phyloP scores from a whole-genome alignment of 1,284 basidiomycete species.

The Ustilago xerochloae region DNA sequence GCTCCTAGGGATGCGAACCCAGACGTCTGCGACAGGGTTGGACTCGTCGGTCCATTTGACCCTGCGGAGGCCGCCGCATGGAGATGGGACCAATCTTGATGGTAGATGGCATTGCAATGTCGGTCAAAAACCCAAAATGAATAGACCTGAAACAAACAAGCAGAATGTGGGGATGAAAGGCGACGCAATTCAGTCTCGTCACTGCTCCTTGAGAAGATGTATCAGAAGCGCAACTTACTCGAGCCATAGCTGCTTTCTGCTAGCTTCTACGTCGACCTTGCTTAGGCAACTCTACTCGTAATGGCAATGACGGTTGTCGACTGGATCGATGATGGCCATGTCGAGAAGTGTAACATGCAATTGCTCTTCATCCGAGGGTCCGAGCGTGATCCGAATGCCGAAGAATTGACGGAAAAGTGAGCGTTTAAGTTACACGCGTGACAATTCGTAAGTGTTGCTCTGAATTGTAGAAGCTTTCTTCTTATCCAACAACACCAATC shows the following conservation, averaged over 20 bases:
- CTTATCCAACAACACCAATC: not conserved
- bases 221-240: conserved; percentile 5
- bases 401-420: not conserved
- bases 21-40: conserved; percentile 40
- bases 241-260: conserved; percentile 11
- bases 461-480: not conserved
- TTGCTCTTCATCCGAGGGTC: too few species aligned
- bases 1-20: conserved; percentile 53
- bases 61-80: conserved; percentile 28
- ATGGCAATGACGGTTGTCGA: too few species aligned
- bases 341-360: too few species aligned
- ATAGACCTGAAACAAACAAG: conserved; percentile 41
- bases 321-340: too few species aligned
- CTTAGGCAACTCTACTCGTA: not conserved
- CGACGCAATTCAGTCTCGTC: not conserved
- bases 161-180: not conserved
- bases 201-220: not conserved
- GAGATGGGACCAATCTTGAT: conserved; percentile 65
- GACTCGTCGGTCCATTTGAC: conserved; percentile 14
- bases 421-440: not conserved
- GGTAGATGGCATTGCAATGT: conserved; percentile 63
- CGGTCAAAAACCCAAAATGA: conserved; percentile 67
- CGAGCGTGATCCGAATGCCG: conserved; percentile 11
- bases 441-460: not conserved
- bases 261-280: not conserved